Conservation (phyloP, 345 rosid species). For the Citrus reticulata region DNA sequence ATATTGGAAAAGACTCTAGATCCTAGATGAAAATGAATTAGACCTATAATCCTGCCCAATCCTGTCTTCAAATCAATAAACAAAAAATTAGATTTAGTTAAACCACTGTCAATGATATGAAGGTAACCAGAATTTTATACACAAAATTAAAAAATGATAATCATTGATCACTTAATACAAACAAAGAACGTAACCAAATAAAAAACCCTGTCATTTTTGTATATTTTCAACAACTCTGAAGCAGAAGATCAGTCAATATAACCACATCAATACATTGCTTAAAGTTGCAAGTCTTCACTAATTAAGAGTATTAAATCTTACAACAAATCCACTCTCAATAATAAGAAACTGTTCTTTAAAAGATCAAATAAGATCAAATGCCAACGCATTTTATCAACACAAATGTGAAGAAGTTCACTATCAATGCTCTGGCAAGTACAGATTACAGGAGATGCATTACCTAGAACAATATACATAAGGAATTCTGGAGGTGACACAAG, state of each 20-base stretch:
- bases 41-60: not conserved
- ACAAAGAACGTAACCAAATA: not conserved
- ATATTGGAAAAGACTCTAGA: not conserved
- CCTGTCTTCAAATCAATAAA: not conserved
- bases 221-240: not conserved
- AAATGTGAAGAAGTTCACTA: conserved; percentile 12
- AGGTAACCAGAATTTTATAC: not conserved
- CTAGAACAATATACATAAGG: conserved; percentile 10
- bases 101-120: not conserved
- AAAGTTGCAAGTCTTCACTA: conserved; percentile 9
- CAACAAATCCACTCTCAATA: conserved; percentile 4
- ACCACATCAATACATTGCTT: conserved; percentile 17
- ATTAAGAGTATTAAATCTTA: conserved; percentile 8
- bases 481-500: conserved; percentile 1
- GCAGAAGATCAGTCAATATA: not conserved
- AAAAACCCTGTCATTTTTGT: not conserved
- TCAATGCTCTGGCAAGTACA: conserved; percentile 13
- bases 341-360: not conserved
- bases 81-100: not conserved
- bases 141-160: not conserved
- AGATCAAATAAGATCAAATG: not conserved
- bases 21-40: not conserved
- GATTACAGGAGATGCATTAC: conserved; percentile 13
- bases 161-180: not conserved
- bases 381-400: not conserved